Evolutionary conservation across 495 filamentous ascomycete genomes (phyloP).

Genomic region (Glonium stellatum): DNA sequence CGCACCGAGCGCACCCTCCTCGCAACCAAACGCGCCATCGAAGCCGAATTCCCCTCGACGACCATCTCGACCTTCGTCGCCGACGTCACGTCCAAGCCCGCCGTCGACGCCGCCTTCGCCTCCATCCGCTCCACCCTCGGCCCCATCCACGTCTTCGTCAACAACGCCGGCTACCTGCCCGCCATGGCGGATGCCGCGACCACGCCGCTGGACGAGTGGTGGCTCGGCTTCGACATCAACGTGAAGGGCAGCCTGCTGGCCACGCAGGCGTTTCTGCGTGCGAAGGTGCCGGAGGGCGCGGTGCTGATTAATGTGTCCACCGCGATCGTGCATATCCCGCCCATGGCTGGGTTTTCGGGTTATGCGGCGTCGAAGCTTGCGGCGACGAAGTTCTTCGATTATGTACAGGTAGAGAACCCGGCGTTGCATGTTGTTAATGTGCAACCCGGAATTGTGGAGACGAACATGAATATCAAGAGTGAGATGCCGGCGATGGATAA

Average conservation of each 20-base stretch:
- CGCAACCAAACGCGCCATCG: conserved; percentile 10
- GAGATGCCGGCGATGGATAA: conserved; percentile 32
- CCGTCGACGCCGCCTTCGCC: conserved; percentile 5
- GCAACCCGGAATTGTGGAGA: conserved; percentile 39
- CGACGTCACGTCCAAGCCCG: conserved; percentile 1
- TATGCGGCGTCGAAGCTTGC: conserved; percentile 41
- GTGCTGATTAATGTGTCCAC: conserved; percentile 2
- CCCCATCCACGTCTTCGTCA: conserved; percentile 5
- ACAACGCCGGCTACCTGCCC: background rate
- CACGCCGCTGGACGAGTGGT: background rate
- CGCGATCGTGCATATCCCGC: conserved; percentile 2
- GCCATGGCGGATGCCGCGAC: background rate
- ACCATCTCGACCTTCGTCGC: background rate
- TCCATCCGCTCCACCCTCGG: background rate
- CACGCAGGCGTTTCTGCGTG: background rate
- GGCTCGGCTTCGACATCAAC: background rate
- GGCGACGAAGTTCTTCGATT: conserved; percentile 37
- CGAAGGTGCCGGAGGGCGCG: conserved; percentile 1
- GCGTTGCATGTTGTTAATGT: conserved; percentile 36
- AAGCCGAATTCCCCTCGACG: conserved; percentile 6
- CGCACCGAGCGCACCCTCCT: conserved; percentile 5
- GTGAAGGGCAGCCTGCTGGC: background rate
- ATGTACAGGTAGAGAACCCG: conserved; percentile 40
- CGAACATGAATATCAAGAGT: conserved; percentile 28
- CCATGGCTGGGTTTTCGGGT: conserved; percentile 15